These are phyloP conservation scores for Copromyces sp. DNA, from an alignment of 495 filamentous ascomycete species.

Conservation along the genomic window DNA sequence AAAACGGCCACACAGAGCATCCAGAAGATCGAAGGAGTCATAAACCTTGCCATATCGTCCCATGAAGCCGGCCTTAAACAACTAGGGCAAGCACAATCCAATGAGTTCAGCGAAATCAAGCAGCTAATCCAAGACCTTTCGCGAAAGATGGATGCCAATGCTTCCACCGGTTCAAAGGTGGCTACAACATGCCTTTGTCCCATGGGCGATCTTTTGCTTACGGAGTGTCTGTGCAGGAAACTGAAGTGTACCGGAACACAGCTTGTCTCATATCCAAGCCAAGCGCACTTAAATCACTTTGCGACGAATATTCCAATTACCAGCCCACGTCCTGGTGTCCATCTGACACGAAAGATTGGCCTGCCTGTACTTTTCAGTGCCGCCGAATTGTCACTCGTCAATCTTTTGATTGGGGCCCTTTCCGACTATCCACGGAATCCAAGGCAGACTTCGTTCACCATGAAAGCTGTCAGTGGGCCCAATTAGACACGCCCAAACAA, in stretches of 20 bases:
- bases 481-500: background rate
- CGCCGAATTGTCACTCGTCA: background rate
- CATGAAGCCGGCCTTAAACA: background rate
- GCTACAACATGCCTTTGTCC: background rate
- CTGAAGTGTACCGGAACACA: background rate
- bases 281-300: background rate
- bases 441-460: background rate
- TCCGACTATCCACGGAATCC: background rate
- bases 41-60: background rate
- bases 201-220: background rate
- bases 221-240: background rate
- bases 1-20: background rate
- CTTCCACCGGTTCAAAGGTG: background rate
- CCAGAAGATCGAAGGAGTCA: background rate
- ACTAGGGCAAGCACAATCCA: background rate
- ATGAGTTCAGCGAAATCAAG: background rate
- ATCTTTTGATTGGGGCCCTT: background rate
- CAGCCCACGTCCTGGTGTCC: background rate
- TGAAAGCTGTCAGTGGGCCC: background rate
- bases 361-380: background rate
- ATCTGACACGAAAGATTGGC: background rate
- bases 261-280: background rate
- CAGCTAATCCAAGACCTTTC: background rate
- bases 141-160: background rate
- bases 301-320: background rate